These are phyloP conservation scores for Nothophytophthora sp. DNA, from an alignment of 352 stramenopile species.

Conservation along the genomic window DNA sequence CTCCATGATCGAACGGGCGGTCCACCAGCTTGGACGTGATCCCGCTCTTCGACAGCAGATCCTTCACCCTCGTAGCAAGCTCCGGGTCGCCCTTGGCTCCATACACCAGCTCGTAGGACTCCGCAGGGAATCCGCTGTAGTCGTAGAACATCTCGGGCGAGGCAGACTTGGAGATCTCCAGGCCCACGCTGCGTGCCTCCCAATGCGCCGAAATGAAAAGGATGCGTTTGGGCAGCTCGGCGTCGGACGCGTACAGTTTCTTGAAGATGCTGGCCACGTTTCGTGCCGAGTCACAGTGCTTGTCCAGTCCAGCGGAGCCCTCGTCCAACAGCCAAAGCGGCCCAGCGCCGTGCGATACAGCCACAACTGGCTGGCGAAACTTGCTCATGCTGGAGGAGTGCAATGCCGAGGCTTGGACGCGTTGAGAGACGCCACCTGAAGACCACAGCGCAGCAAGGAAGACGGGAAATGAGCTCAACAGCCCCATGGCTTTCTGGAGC, in stretches of 20 bases:
- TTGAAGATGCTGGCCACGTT: slow-evolving; percentile 37
- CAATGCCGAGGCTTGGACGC: not conserved
- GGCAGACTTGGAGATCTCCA: slow-evolving; percentile 53
- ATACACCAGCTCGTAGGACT: slow-evolving; percentile 89
- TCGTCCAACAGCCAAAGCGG: slow-evolving; percentile 46
- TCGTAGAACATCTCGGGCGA: slow-evolving; percentile 81
- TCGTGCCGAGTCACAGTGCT: slow-evolving; percentile 25
- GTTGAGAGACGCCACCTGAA: not conserved
- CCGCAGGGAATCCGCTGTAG: slow-evolving; percentile 87
- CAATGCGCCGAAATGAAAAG: slow-evolving; percentile 90
- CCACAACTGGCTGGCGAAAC: slow-evolving; percentile 37
- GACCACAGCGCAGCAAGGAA: slow-evolving; percentile 9
- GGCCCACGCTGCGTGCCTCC: slow-evolving; percentile 40
- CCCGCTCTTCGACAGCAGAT: slow-evolving; percentile 40
- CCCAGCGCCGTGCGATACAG: slow-evolving; percentile 47
- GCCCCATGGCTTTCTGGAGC: slow-evolving; percentile 3
- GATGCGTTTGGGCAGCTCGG: slow-evolving; percentile 59
- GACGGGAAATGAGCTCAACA: slow-evolving; percentile 5
- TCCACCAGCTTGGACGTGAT: slow-evolving; percentile 47
- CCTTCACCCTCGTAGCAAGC: slow-evolving; percentile 66
- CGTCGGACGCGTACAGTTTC: slow-evolving; percentile 34
- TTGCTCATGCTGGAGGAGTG: slow-evolving; percentile 10
- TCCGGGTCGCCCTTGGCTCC: slow-evolving; percentile 58
- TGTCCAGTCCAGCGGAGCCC: slow-evolving; percentile 13
- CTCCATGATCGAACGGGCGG: slow-evolving; percentile 90